These are phyloP conservation scores for Hyphopichia wangnamkhiaoensis DNA, from an alignment of 1,139 yeast genomes.

Conservation along the genomic window DNA sequence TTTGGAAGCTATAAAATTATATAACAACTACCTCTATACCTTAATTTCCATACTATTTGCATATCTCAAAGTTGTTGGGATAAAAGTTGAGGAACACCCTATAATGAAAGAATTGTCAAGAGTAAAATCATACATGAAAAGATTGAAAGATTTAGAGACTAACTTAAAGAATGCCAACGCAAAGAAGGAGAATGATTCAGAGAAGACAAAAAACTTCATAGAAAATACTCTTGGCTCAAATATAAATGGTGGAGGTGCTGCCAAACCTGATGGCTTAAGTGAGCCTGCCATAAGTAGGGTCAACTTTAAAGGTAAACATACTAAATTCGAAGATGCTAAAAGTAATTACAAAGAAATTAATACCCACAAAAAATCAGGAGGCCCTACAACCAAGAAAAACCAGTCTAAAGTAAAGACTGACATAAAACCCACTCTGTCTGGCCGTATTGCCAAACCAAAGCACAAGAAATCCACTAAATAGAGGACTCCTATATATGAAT, in stretches of 20 bases:
- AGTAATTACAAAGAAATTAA: constrained; percentile 8
- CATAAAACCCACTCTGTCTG: constrained; percentile 6
- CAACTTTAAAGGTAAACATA: constrained; percentile 62
- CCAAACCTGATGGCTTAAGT: constrained; percentile 23
- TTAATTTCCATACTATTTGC: constrained; percentile 51
- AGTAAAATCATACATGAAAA: constrained; percentile 68
- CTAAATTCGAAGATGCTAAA: constrained; percentile 43
- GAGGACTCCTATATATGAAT: background rate
- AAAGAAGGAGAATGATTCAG: constrained; percentile 24
- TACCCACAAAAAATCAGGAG: constrained; percentile 2
- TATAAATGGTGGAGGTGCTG: constrained; percentile 29
- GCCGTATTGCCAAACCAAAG: constrained; percentile 8
- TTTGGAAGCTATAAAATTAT: constrained; percentile 35
- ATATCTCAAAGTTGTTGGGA: constrained; percentile 61
- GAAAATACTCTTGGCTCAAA: constrained; percentile 46
- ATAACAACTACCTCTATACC: constrained; percentile 46
- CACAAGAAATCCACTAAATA: background rate
- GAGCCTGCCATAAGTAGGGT: constrained; percentile 61
- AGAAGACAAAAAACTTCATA: constrained; percentile 44
- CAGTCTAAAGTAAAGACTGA: background rate
- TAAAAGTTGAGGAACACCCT: constrained; percentile 58
- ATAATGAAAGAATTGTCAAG: constrained; percentile 71
- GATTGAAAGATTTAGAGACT: constrained; percentile 49
- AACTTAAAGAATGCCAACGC: constrained; percentile 18
- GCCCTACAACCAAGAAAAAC: background rate